These are phyloP conservation scores for Trypanosoma cruzi DNA, from an alignment of 208 protist genomes.

Conservation along the genomic window DNA sequence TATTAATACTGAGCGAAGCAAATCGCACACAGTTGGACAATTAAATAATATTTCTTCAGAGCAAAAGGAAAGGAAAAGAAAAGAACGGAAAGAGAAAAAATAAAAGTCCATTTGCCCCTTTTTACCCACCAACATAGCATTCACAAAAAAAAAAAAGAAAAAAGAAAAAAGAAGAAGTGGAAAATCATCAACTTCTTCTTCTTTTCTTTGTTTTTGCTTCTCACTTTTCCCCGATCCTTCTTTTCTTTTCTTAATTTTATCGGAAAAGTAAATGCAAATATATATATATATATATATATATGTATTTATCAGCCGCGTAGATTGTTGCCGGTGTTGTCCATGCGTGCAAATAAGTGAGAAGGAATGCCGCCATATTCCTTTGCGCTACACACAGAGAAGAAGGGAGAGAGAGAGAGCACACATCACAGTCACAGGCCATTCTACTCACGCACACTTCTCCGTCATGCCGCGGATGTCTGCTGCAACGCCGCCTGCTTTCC, in stretches of 20 bases:
- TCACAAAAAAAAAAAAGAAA: neutral
- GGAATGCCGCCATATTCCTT: neutral
- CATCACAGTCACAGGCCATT: no score
- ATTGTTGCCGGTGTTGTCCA: neutral
- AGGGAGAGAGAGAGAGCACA: no score
- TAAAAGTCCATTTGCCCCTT: neutral
- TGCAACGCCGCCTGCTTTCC: slow-evolving; percentile 64
- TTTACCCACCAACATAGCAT: neutral
- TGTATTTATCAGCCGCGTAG: neutral
- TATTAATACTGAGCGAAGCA: neutral
- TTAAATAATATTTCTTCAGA: neutral
- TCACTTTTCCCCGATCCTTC: neutral
- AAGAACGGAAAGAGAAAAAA: neutral
- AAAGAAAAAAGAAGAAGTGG: neutral
- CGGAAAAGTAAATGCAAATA: neutral
- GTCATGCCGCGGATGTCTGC: slow-evolving; percentile 32
- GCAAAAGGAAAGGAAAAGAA: neutral
- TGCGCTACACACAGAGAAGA: no score
- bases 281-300: no score
- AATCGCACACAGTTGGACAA: neutral
- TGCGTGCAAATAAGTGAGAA: neutral
- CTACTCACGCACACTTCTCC: no score
- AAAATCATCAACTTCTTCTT: neutral
- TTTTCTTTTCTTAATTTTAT: neutral
- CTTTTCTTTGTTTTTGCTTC: slow-evolving; percentile 7